phyloP scores from a whole-genome alignment of 2,329 filamentous ascomycete genomes.

The Niveomyces coronatus region DNA sequence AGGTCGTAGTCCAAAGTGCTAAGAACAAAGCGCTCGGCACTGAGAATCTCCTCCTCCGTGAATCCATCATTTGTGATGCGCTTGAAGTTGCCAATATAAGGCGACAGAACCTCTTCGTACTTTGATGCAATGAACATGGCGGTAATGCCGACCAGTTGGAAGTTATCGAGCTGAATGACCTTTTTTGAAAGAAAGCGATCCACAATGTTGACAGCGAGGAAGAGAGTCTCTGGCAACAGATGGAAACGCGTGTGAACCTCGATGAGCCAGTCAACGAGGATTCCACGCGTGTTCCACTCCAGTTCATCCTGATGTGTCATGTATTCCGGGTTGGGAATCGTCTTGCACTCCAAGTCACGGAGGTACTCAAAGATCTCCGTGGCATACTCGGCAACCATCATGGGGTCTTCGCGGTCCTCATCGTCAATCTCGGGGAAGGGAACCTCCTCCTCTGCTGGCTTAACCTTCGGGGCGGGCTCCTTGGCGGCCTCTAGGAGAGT shows the following conservation, averaged over 20 bases:
- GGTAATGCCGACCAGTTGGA: slow-evolving; percentile 93
- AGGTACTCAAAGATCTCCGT: slow-evolving; percentile 97
- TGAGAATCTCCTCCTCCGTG: slow-evolving; percentile 86
- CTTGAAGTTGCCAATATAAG: slow-evolving; percentile 93
- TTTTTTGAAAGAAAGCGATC: slow-evolving; percentile 95
- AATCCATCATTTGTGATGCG: slow-evolving; percentile 97
- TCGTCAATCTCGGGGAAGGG: slow-evolving; percentile 58
- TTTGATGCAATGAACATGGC: slow-evolving; percentile 99
- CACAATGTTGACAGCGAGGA: slow-evolving; percentile 95
- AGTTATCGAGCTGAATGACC: slow-evolving; percentile 88
- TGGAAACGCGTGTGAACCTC: slow-evolving; percentile 97
- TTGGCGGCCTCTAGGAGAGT: slow-evolving; percentile 11
- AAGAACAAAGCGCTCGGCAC: slow-evolving; percentile 92
- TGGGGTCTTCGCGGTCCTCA: slow-evolving; percentile 84
- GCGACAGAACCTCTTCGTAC: slow-evolving; percentile 96
- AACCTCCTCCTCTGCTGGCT: slow-evolving; percentile 14
- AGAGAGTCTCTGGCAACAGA: slow-evolving; percentile 88
- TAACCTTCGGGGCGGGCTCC: slow-evolving; percentile 21
- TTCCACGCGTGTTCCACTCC: slow-evolving; percentile 97
- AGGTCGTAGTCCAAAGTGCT: slow-evolving; percentile 89
- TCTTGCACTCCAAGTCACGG: slow-evolving; percentile 68
- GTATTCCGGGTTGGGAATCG: slow-evolving; percentile 81
- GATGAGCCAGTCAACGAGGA: slow-evolving; percentile 95
- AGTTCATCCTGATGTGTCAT: slow-evolving; percentile 91
- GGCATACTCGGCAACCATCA: slow-evolving; percentile 97